Conservation (phyloP, 1,139 yeast species). For the Zygosaccharomyces pseudobailii region DNA sequence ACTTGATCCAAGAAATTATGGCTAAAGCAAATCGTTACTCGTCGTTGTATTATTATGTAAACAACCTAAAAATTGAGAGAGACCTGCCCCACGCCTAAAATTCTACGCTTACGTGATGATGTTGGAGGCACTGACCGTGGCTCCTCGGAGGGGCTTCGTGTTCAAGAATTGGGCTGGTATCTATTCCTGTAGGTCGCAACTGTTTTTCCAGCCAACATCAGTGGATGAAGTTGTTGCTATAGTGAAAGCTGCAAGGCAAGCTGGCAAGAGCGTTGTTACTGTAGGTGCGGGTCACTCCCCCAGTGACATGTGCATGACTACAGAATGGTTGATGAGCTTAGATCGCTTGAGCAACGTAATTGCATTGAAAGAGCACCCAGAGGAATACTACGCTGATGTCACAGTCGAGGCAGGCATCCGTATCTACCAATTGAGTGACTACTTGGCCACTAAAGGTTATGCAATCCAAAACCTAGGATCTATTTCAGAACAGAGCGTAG, state of each 20-base stretch:
- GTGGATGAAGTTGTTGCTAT: slow-evolving; percentile 60
- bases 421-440: slow-evolving; percentile 69
- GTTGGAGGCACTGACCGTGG: slow-evolving; percentile 7
- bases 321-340: slow-evolving; percentile 82
- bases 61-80: too few relatives aligned
- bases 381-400: slow-evolving; percentile 74
- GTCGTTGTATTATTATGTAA: not conserved
- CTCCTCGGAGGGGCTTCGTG: slow-evolving; percentile 27
- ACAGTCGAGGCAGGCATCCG: slow-evolving; percentile 92
- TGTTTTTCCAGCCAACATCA: slow-evolving; percentile 68
- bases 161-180: slow-evolving; percentile 89
- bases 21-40: not conserved
- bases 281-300: slow-evolving; percentile 98
- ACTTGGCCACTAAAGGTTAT: slow-evolving; percentile 56
- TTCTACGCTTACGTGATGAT: slow-evolving; percentile 1
- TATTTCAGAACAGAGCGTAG: slow-evolving; percentile 88
- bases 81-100: too few relatives aligned
- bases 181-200: slow-evolving; percentile 67
- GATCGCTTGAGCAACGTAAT: slow-evolving; percentile 64
- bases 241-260: slow-evolving; percentile 58
- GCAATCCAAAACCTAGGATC: slow-evolving; percentile 93
- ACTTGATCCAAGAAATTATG: not conserved
- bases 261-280: slow-evolving; percentile 66
- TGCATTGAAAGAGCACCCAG: slow-evolving; percentile 38
- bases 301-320: slow-evolving; percentile 81